Evolutionary conservation across 2,329 filamentous ascomycete genomes (phyloP).

Genomic region (Neurospora sp.): DNA sequence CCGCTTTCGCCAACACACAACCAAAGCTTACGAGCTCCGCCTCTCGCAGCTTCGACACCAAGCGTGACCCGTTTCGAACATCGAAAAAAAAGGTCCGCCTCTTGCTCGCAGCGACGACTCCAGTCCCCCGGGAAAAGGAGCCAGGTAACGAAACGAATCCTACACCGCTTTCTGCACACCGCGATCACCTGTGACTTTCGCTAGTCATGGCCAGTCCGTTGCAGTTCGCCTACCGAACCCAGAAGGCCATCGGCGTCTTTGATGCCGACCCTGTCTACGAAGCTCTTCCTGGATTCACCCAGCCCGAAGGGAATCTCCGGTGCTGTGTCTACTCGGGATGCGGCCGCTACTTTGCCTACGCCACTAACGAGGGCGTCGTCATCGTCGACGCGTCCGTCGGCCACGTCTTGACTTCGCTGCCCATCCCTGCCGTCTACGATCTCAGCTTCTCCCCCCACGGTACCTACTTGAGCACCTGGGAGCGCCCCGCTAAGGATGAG

Average conservation of each 20-base stretch:
- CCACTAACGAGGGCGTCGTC: constrained; percentile 75
- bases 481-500: constrained; percentile 86
- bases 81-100: not conserved
- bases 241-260: constrained; percentile 90
- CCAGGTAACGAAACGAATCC: constrained; percentile 17
- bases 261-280: constrained; percentile 86
- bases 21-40: not conserved
- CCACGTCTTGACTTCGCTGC: constrained; percentile 62
- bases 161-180: constrained; percentile 18
- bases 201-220: constrained; percentile 89
- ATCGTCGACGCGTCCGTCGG: constrained; percentile 76
- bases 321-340: constrained; percentile 94
- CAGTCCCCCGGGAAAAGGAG: constrained; percentile 6
- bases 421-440: constrained; percentile 81
- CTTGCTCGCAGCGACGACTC: constrained; percentile 1
- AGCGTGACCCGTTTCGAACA: not conserved
- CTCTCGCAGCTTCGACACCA: not conserved
- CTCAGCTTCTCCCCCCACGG: constrained; percentile 88
- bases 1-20: constrained; percentile 1
- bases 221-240: constrained; percentile 95
- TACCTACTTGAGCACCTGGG: constrained; percentile 93
- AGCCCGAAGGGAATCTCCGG: constrained; percentile 87
- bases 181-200: constrained; percentile 64
- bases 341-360: constrained; percentile 93
- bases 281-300: constrained; percentile 70